Evolutionary conservation across 1,284 basidiomycete species (phyloP).

Genomic region (Apiotrichum domesticum): DNA sequence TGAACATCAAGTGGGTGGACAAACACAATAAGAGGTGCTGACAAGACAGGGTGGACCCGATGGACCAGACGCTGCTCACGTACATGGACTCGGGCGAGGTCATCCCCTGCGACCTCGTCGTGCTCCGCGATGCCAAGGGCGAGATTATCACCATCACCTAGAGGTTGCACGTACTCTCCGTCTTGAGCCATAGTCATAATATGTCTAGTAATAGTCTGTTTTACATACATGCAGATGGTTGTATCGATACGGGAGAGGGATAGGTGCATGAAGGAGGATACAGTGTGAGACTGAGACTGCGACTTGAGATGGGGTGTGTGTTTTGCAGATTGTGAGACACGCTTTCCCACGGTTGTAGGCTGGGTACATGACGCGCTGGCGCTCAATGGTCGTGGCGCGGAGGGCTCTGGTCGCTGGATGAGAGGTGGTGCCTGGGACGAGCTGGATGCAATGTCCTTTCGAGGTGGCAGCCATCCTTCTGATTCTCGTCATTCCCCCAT

Average conservation of each 20-base stretch:
- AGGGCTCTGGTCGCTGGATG: no score
- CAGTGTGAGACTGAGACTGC: no score
- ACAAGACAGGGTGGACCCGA: slow-evolving; percentile 56
- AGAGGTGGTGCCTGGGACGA: no score
- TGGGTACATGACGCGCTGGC: no score
- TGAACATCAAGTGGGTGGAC: slow-evolving; percentile 59
- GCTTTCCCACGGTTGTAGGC: no score
- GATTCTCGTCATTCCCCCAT: no score
- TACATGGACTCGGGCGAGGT: slow-evolving; percentile 95
- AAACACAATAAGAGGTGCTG: background rate
- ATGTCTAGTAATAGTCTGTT: background rate
- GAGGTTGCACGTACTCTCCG: background rate
- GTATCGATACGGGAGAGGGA: background rate
- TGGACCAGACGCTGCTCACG: slow-evolving; percentile 77
- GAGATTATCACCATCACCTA: slow-evolving; percentile 80
- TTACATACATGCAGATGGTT: background rate
- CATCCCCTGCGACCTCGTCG: slow-evolving; percentile 83
- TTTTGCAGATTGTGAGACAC: no score
- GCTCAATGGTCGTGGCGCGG: no score
- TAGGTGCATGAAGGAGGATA: no score
- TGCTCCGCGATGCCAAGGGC: slow-evolving; percentile 65
- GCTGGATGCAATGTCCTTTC: no score
- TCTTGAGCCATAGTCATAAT: background rate
- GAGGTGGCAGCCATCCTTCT: no score
- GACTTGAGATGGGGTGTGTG: no score